Evolutionary conservation across 179 eudicot species (phyloP), one percentile per base, ranked within the genome.

Genomic region (Corrigiola litoralis): DNA sequence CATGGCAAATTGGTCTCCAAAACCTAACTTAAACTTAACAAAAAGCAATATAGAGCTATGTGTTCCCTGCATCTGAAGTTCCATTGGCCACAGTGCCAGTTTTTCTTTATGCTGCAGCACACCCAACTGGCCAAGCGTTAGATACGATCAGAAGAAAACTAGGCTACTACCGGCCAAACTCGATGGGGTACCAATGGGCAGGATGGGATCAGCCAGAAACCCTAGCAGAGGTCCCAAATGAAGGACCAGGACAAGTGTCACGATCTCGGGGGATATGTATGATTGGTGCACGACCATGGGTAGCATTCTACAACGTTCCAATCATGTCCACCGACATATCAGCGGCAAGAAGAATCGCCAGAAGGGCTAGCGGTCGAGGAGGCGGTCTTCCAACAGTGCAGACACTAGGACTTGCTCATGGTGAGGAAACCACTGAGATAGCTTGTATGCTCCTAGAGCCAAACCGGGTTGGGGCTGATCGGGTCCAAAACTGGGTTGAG

Each of bases 361-460:
- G 52, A 10, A 79, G 72, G 84, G 87, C 80, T 14, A 80, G 90
- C 37, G 85, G 82, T 3, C 76, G 87, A 61, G 90, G 87, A 10
- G 90, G 90, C 2, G 87, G 90, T 32, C 80, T 85, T 33, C 87
- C 90, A 0, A 74, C 83, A 0, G 87, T 85, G 48, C 90, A 85
- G 40, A 69, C 89, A 1, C 62, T 85, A 17, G 87, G 85, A 29
- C 72, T 85, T 25, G 85, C 79, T 31, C 90, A 85, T 21, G 90
- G 87, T 0, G 84, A 85, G 69, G 90, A 82, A 40, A 65, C 82
- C 0, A 82, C 77, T 2, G 85, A 81, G 73, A 77, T 81, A 28
- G 82, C 80, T 1, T 81, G 85, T 58, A 71, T 81, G 77, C 64
- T 81, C n/a, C 61, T 81, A 48, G 81, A 81, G 70, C 82, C 85